A percentile compares a stretch with the other conserved stretches of the same genome.
Conservation (phyloP, 768 basidiomycete species). For the Hypholoma fasciculare region DNA sequence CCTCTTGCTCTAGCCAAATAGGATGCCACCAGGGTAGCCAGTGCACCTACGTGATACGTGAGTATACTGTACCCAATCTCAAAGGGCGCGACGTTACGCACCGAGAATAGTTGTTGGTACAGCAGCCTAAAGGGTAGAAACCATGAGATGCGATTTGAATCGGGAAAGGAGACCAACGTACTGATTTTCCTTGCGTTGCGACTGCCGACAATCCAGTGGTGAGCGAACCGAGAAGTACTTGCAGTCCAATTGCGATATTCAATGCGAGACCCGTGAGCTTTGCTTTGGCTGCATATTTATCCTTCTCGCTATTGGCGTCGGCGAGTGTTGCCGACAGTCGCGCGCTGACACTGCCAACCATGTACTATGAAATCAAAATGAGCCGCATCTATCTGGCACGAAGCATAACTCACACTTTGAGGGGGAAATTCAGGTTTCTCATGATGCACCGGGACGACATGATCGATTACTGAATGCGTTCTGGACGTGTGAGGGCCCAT, state of each 20-base stretch:
- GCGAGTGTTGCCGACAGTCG: slow-evolving; percentile 53
- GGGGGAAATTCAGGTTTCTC: not conserved
- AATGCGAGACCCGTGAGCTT: slow-evolving; percentile 35
- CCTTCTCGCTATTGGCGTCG: slow-evolving; percentile 42
- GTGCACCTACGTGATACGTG: slow-evolving; percentile 43
- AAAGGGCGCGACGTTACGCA: slow-evolving; percentile 13
- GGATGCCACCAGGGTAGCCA: slow-evolving; percentile 69
- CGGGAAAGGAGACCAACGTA: slow-evolving; percentile 5
- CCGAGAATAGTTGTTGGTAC: slow-evolving; percentile 39
- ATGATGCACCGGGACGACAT: slow-evolving; percentile 2
- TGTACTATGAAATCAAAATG: too few relatives aligned
- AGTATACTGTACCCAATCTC: not conserved
- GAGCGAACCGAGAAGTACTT: slow-evolving; percentile 65
- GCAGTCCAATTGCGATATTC: slow-evolving; percentile 58
- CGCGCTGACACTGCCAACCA: slow-evolving; percentile 5
- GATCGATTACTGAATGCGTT: slow-evolving; percentile 4
- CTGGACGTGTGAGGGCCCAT: not conserved
- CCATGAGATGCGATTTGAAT: not conserved
- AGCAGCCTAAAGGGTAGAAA: slow-evolving; percentile 28
- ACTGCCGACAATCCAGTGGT: slow-evolving; percentile 61
- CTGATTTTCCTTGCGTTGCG: slow-evolving; percentile 39
- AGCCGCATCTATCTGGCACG: not conserved
- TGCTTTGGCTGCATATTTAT: slow-evolving; percentile 50
- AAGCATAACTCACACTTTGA: not conserved
- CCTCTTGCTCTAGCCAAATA: slow-evolving; percentile 72